Evolutionary conservation across 805 yeast genomes (phyloP).

Genomic region (Starmerella apicola): DNA sequence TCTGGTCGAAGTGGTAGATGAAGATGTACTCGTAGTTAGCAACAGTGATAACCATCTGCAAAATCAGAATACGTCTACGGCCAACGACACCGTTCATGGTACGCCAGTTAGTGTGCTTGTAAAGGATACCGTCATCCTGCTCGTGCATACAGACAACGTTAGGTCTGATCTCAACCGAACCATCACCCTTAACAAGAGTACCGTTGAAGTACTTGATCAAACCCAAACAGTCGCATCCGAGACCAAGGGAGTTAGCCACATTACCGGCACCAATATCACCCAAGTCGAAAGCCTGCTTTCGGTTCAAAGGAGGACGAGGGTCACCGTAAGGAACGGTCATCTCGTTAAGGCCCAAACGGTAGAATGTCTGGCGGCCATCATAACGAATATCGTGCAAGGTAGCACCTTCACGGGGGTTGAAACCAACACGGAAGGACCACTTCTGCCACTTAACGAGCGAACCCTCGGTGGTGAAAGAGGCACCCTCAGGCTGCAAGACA

Average conservation of each 20-base stretch:
- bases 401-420: conserved; percentile 68
- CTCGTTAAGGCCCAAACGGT: conserved; percentile 61
- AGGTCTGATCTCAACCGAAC: conserved; percentile 50
- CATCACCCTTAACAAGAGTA: conserved; percentile 41
- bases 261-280: conserved; percentile 77
- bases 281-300: conserved; percentile 75
- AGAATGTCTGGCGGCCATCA: conserved; percentile 64
- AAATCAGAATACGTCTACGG: conserved; percentile 65
- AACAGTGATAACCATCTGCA: conserved; percentile 72
- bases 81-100: conserved; percentile 59
- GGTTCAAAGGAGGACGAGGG: conserved; percentile 68
- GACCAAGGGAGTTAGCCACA: conserved; percentile 50
- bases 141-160: conserved; percentile 74
- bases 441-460: conserved; percentile 65
- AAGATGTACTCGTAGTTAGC: conserved; percentile 73
- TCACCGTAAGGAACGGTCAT: conserved; percentile 85
- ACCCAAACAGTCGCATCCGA: conserved; percentile 78
- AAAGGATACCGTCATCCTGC: conserved; percentile 68
- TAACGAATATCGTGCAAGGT: conserved; percentile 59
- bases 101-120: conserved; percentile 70
- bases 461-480: conserved; percentile 51
- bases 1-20: conserved; percentile 61
- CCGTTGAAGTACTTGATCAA: conserved; percentile 62
- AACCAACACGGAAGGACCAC: conserved; percentile 62
- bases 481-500: conserved; percentile 77